Conservation (phyloP, 1,284 basidiomycete species). For the Ustilago lituana region DNA sequence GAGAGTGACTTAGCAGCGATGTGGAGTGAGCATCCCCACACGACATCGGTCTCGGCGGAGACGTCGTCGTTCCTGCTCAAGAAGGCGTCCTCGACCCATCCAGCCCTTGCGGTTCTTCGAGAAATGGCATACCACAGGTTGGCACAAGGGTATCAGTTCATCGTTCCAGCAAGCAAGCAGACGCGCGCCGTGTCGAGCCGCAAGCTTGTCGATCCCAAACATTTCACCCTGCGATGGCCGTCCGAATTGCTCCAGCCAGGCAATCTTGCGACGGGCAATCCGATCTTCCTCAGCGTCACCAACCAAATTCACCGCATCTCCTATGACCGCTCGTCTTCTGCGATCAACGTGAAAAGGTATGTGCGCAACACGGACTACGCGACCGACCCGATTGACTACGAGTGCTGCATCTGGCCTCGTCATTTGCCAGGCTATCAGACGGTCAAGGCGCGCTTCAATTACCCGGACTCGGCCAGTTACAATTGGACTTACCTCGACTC, state of each 20-base stretch:
- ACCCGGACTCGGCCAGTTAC: slow-evolving; percentile 75
- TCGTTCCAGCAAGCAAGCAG: slow-evolving; percentile 68
- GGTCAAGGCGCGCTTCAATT: slow-evolving; percentile 78
- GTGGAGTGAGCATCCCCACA: slow-evolving; percentile 66
- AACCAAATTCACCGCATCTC: slow-evolving; percentile 93
- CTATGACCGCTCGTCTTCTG: slow-evolving; percentile 79
- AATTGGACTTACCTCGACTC: slow-evolving; percentile 69
- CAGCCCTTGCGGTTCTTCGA: slow-evolving; percentile 79
- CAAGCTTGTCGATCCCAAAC: slow-evolving; percentile 46
- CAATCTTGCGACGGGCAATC: slow-evolving; percentile 67
- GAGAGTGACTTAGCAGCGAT: slow-evolving; percentile 57
- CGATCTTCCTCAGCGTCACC: slow-evolving; percentile 90
- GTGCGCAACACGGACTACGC: slow-evolving; percentile 77
- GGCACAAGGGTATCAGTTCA: slow-evolving; percentile 95
- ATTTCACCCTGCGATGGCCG: slow-evolving; percentile 58
- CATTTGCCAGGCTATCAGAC: slow-evolving; percentile 86
- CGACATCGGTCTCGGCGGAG: slow-evolving; percentile 60
- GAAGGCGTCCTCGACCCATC: slow-evolving; percentile 73
- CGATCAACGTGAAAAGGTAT: slow-evolving; percentile 87
- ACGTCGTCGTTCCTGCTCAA: slow-evolving; percentile 64
- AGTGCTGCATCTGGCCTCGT: slow-evolving; percentile 92
- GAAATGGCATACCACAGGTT: slow-evolving; percentile 93
- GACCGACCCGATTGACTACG: slow-evolving; percentile 77
- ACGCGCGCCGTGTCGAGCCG: slow-evolving; percentile 31
- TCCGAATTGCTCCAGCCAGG: slow-evolving; percentile 65